Evolutionary conservation across 2,329 filamentous ascomycete species (phyloP).

Genomic region (Proliferodiscus dingleyae): DNA sequence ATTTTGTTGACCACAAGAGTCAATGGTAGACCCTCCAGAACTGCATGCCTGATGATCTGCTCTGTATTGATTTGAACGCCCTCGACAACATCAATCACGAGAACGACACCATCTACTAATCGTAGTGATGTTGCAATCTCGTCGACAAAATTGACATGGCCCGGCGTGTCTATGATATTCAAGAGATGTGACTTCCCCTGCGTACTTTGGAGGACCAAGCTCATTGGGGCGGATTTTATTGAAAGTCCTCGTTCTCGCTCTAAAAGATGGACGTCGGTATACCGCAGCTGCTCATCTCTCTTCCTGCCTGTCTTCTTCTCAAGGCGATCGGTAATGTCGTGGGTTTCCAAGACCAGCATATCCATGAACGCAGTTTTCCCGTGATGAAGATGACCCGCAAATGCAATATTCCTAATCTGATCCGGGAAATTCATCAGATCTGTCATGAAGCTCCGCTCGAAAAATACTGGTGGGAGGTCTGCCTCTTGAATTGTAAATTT

Average conservation of each 20-base stretch:
- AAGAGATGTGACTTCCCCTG: slow-evolving; percentile 92
- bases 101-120: slow-evolving; percentile 83
- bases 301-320: slow-evolving; percentile 77
- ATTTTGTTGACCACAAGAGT: slow-evolving; percentile 95
- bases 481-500: slow-evolving; percentile 93
- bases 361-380: slow-evolving; percentile 98
- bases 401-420: slow-evolving; percentile 85
- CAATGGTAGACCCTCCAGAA: slow-evolving; percentile 82
- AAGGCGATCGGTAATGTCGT: slow-evolving; percentile 74
- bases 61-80: slow-evolving; percentile 99
- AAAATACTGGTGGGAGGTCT: slow-evolving; percentile 82
- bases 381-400: slow-evolving; percentile 92
- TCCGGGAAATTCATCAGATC: slow-evolving; percentile 95
- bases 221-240: slow-evolving; percentile 93
- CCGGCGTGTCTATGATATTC: slow-evolving; percentile 93
- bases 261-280: slow-evolving; percentile 86
- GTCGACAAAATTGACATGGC: slow-evolving; percentile 97
- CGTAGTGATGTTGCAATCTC: slow-evolving; percentile 87
- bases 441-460: slow-evolving; percentile 86
- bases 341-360: slow-evolving; percentile 94
- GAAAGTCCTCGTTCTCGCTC: slow-evolving; percentile 88
- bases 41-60: slow-evolving; percentile 93
- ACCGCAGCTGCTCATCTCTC: slow-evolving; percentile 84
- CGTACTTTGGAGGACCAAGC: slow-evolving; percentile 78
- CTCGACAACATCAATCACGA: slow-evolving; percentile 94